Percentiles rank a stretch among this genome's conserved stretches.
These are phyloP conservation scores for Wallacemonas sp. DNA, from an alignment of 208 protist genomes.

Conservation along the genomic window DNA sequence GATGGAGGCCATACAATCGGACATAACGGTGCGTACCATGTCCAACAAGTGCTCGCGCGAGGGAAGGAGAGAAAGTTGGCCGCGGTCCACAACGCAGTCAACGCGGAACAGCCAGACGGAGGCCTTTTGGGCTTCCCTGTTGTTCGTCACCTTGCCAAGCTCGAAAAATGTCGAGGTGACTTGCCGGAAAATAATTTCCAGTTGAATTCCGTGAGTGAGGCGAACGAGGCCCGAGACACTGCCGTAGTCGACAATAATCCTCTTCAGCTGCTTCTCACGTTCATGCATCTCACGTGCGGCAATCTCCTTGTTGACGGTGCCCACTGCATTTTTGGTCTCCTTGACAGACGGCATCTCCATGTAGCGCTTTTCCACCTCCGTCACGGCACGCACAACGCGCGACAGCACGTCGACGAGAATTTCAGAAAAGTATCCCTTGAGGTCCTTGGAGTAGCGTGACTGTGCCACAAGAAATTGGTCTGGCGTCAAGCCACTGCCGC, in stretches of 20 bases:
- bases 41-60: slow-evolving; percentile 37
- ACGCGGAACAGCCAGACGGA: slow-evolving; percentile 76
- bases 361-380: slow-evolving; percentile 55
- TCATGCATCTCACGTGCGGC: slow-evolving; percentile 59
- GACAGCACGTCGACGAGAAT: slow-evolving; percentile 41
- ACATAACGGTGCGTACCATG: slow-evolving; percentile 35
- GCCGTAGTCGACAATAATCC: slow-evolving; percentile 77
- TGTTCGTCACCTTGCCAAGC: slow-evolving; percentile 42
- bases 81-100: slow-evolving; percentile 51
- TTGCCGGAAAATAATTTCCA: slow-evolving; percentile 74
- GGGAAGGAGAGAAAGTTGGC: slow-evolving; percentile 47
- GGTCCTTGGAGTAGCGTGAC: slow-evolving; percentile 29
- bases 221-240: slow-evolving; percentile 78
- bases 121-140: slow-evolving; percentile 32
- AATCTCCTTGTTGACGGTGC: slow-evolving; percentile 89
- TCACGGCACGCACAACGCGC: slow-evolving; percentile 44
- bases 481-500: slow-evolving; percentile 18
- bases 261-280: slow-evolving; percentile 70
- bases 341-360: slow-evolving; percentile 40
- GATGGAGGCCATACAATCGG: slow-evolving; percentile 34
- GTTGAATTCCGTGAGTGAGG: slow-evolving; percentile 75
- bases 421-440: slow-evolving; percentile 61
- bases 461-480: slow-evolving; percentile 39
- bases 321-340: slow-evolving; percentile 39
- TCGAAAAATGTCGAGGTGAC: slow-evolving; percentile 59